Percentiles rank a stretch among this genome's conserved stretches.
These are phyloP conservation scores for Glarea lozoyensis DNA, from an alignment of 495 filamentous ascomycete species.

Conservation along the genomic window DNA sequence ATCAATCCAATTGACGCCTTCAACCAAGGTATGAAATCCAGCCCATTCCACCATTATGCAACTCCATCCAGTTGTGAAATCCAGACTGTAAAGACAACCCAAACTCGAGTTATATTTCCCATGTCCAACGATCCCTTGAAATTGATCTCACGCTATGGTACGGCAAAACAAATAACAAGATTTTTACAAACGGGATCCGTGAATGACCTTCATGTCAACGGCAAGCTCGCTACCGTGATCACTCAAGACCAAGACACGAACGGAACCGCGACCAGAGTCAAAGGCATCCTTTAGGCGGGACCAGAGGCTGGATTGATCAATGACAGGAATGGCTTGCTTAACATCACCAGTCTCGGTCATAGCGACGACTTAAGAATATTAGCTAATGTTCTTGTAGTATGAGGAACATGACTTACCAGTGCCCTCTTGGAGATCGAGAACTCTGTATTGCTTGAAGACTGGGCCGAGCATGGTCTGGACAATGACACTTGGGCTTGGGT, in stretches of 20 bases:
- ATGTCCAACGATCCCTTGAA: neutral
- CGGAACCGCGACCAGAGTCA: constrained; percentile 82
- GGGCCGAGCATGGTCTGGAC: constrained; percentile 99
- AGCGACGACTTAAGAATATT: constrained; percentile 22
- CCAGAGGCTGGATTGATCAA: constrained; percentile 87
- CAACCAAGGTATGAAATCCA: neutral
- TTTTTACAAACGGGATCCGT: constrained; percentile 53
- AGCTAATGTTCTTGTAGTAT: constrained; percentile 34
- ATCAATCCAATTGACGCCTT: neutral
- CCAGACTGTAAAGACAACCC: neutral
- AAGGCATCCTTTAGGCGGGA: constrained; percentile 75
- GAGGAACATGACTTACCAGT: constrained; percentile 26
- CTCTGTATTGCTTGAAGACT: constrained; percentile 99
- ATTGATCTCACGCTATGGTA: constrained; percentile 16
- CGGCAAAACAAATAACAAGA: constrained; percentile 7
- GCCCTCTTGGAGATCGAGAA: constrained; percentile 92
- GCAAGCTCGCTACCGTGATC: constrained; percentile 91
- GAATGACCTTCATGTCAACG: constrained; percentile 98
- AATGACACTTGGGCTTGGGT: constrained; percentile 89
- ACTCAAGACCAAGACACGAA: constrained; percentile 91
- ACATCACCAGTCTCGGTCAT: constrained; percentile 61
- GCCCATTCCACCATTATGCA: constrained; percentile 9
- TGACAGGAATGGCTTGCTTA: constrained; percentile 89
- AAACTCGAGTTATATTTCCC: neutral
- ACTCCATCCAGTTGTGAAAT: neutral